Evolutionary conservation across 495 filamentous ascomycete genomes (phyloP).

Genomic region (Aspergillus cristatus): DNA sequence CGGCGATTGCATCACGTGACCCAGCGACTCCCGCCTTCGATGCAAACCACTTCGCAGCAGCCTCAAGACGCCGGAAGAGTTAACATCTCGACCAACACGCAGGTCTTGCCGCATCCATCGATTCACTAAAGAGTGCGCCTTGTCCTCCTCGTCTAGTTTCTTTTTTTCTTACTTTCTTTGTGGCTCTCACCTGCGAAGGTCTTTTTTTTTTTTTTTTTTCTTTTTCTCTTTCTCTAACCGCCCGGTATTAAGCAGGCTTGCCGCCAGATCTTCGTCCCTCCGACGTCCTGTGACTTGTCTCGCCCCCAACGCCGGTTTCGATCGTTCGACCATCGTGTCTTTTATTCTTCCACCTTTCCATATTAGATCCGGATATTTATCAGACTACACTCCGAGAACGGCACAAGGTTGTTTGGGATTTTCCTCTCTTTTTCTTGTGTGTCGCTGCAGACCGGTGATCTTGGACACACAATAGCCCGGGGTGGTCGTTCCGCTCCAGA

Average conservation of each 20-base stretch:
- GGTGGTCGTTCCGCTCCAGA: conserved; percentile 32
- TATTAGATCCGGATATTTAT: conserved; percentile 1
- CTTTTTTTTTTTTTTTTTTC: too few relatives aligned
- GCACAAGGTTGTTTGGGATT: conserved; percentile 8
- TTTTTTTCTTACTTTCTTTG: too few relatives aligned
- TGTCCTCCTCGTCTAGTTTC: neutral
- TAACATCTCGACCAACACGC: conserved; percentile 13
- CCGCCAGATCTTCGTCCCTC: conserved; percentile 10
- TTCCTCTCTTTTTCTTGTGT: neutral
- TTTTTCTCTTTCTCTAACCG: conserved; percentile 12
- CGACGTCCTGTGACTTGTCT: conserved; percentile 23
- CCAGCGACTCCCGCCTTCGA: conserved; percentile 33
- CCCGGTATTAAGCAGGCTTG: conserved; percentile 4
- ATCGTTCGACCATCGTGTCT: conserved; percentile 13
- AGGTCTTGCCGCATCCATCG: conserved; percentile 10
- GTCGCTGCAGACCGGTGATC: conserved; percentile 5
- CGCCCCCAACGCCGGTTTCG: conserved; percentile 24
- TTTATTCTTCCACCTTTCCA: conserved; percentile 6
- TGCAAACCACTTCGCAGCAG: conserved; percentile 31
- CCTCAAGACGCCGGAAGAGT: conserved; percentile 7
- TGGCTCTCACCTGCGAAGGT: neutral
- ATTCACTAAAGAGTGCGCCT: conserved; percentile 9
- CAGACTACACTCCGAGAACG: conserved; percentile 1
- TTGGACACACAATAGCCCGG: conserved; percentile 10
- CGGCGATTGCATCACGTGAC: conserved; percentile 21